Evolutionary conservation across 305 asterid genomes (phyloP).

Genomic region (Fraxinus ornus): DNA sequence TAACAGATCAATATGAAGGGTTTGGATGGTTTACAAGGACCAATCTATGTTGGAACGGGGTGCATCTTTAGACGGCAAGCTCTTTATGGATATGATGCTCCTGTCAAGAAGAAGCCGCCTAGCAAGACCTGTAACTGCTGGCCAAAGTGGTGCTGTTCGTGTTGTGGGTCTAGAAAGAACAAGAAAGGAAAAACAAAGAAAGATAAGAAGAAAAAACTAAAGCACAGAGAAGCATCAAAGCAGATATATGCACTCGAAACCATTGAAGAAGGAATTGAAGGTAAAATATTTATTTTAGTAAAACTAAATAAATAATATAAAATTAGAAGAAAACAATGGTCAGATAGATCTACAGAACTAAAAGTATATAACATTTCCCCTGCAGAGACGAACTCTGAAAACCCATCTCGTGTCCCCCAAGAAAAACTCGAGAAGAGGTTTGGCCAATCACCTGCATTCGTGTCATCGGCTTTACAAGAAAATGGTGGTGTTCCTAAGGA

Average conservation of each 20-base stretch:
- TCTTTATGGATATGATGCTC: conserved; percentile 76
- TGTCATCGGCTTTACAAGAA: conserved; percentile 63
- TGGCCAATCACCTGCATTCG: conserved; percentile 79
- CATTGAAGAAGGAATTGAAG: conserved; percentile 70
- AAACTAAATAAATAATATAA: neutral
- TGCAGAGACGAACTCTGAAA: conserved; percentile 40
- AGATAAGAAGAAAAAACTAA: conserved; percentile 51
- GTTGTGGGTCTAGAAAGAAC: conserved; percentile 55
- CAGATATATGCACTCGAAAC: conserved; percentile 89
- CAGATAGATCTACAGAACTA: neutral
- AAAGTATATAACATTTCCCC: neutral
- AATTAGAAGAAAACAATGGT: neutral
- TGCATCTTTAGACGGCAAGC: conserved; percentile 89
- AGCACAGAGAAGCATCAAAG: conserved; percentile 78
- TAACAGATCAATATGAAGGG: conserved; percentile 91
- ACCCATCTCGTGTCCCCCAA: conserved; percentile 42
- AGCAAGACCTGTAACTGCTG: conserved; percentile 88
- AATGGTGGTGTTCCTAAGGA: conserved; percentile 57
- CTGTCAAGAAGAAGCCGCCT: conserved; percentile 63
- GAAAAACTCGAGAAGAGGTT: conserved; percentile 74
- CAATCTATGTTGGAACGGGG: conserved; percentile 87
- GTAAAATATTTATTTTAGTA: conserved; percentile 25
- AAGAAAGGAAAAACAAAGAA: conserved; percentile 56
- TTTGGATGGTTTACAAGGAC: conserved; percentile 92
- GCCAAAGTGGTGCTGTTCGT: conserved; percentile 75